Base-by-base conservation (phyloP, 257 asterid species). In the Handroanthus guayacan region DNA sequence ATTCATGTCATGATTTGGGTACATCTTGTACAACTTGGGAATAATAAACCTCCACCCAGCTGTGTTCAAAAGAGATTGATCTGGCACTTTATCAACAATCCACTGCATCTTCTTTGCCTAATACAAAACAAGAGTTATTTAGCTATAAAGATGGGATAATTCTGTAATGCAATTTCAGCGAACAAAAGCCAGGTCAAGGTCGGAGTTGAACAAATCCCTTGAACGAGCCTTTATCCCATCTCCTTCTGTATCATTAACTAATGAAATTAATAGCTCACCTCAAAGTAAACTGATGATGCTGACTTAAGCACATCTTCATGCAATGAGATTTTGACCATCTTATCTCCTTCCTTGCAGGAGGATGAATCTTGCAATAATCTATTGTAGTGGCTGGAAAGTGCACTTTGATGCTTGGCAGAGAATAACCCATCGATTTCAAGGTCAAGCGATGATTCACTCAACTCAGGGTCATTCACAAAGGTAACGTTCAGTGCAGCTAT, bases 11-110 rank as follows among this genome's bases (percentile, higher is more conserved):
- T 76, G 83, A 66, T 95, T 82, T 37, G 99, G 99, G 72, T 91
- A 95, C 84, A 58, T 79, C 77, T 79, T 93, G 90, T 95, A 95
- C 81, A 95, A 83, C 87, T 84, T 87, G n/a, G 99, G 99, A 78
- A 93, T 52, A 66, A 93, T 75, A 79, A 83, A 91, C 75, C 90
- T 93, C 97, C 98, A 95, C 69, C 82, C 90, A 74, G 97, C 92
- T 55, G 99, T 95, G 89, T 93, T 95, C 86, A 95, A 54, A 75
- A 91, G 85, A 73, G 84, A 77, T 69, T 89, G 87, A 75, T 91
- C 93, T 11, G 97, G 92, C 52, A 87, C 79, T 77, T 91, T 83
- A 76, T 90, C 93, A 36, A 95, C 93, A 50, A 84, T 68, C 94
- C 97, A 88, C 36, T 87, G 91, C 96, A 95, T 80, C 78, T 87